Conservation (phyloP, 1,284 basidiomycete genomes). For the Ustilago vetiveriae region DNA sequence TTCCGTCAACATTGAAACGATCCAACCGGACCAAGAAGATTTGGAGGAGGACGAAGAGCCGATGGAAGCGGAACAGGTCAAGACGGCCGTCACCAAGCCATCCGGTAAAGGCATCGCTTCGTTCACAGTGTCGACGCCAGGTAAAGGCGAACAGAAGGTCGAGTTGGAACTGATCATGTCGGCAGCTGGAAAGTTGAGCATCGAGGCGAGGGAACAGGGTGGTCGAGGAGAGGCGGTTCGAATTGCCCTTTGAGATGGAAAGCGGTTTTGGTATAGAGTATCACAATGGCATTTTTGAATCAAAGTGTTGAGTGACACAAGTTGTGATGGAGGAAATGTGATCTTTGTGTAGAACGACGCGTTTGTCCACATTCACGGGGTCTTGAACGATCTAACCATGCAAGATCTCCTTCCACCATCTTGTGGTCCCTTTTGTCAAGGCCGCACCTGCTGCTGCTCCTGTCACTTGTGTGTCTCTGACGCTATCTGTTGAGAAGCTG, state of each 20-base stretch:
- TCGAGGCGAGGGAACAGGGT: conserved; percentile 38
- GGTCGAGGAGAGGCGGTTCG: too few relatives aligned
- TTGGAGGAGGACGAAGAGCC: conserved; percentile 70
- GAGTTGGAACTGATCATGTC: conserved; percentile 37
- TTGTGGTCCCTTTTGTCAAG: conserved; percentile 13
- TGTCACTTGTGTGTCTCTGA: not conserved
- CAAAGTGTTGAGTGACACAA: too few relatives aligned
- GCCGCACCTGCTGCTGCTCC: not conserved
- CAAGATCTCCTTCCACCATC: conserved; percentile 29
- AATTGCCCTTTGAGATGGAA: too few relatives aligned
- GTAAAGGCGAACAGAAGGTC: conserved; percentile 32
- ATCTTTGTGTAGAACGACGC: too few relatives aligned
- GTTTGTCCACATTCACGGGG: too few relatives aligned
- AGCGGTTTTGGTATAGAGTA: not conserved
- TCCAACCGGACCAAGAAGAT: conserved; percentile 52
- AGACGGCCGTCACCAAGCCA: conserved; percentile 53
- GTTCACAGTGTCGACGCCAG: conserved; percentile 42
- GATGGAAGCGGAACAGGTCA: conserved; percentile 57
- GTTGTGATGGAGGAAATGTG: too few relatives aligned
- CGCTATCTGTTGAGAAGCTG: not conserved
- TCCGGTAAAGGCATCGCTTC: conserved; percentile 34
- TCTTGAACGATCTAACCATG: too few relatives aligned
- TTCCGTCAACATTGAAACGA: conserved; percentile 76
- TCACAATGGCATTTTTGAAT: too few relatives aligned
- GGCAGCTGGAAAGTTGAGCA: conserved; percentile 19